Evolutionary conservation across 768 basidiomycete genomes (phyloP).

Genomic region (Gloeopeniophorella convolvens): DNA sequence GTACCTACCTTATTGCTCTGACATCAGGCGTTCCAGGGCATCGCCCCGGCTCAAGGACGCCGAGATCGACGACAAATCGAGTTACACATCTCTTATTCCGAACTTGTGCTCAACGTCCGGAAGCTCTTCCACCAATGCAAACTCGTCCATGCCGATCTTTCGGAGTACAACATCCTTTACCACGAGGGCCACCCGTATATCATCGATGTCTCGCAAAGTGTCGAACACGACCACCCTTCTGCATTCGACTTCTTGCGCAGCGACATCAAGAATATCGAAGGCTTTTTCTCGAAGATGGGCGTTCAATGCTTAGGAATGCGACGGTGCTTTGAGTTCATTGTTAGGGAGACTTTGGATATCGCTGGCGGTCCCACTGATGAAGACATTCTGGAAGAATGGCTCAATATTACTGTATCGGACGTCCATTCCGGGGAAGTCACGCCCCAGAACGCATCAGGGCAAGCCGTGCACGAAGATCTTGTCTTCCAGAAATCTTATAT

Average conservation of each 20-base stretch:
- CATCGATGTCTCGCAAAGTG: constrained; percentile 98
- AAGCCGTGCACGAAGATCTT: constrained; percentile 65
- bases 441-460: constrained; percentile 16
- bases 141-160: constrained; percentile 95
- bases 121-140: constrained; percentile 86
- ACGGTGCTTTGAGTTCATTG: constrained; percentile 86
- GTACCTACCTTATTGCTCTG: constrained; percentile 2
- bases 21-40: constrained; percentile 47
- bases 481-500: constrained; percentile 91
- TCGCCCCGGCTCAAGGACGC: constrained; percentile 95
- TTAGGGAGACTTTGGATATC: constrained; percentile 41
- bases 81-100: constrained; percentile 62
- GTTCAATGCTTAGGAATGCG: constrained; percentile 73
- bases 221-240: constrained; percentile 95
- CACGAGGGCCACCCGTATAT: constrained; percentile 78
- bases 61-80: constrained; percentile 38
- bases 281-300: constrained; percentile 78
- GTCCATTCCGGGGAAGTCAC: constrained; percentile 15
- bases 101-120: constrained; percentile 74
- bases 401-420: constrained; percentile 33
- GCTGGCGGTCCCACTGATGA: constrained; percentile 12
- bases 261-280: constrained; percentile 90
- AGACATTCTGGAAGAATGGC: constrained; percentile 39
- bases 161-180: constrained; percentile 96
- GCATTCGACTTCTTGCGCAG: constrained; percentile 94